Percentiles rank a stretch among this genome's conserved stretches.
Evolutionary conservation across 176 grass and related monocot genomes (phyloP).

Genomic region (Thinopyrum elongatum): DNA sequence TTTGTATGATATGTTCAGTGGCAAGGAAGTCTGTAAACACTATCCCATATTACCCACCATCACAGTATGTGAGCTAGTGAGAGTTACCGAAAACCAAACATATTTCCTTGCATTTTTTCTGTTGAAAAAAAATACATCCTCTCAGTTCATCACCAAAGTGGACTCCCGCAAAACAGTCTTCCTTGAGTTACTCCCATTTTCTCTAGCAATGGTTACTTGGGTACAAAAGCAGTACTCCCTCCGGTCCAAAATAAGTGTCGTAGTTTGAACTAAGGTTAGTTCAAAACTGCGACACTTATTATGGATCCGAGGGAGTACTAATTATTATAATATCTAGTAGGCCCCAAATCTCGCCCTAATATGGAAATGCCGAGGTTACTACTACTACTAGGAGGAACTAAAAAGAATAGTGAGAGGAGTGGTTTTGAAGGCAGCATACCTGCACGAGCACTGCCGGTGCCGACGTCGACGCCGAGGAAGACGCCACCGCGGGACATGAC

Average conservation of each 20-base stretch:
- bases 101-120: not conserved
- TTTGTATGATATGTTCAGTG: not conserved
- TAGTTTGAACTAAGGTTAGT: too few relatives aligned
- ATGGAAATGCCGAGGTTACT: not conserved
- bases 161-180: not conserved
- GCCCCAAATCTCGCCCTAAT: not conserved
- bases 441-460: conserved; percentile 86
- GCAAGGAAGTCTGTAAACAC: not conserved
- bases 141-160: not conserved
- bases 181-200: not conserved
- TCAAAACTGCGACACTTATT: too few relatives aligned
- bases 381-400: not conserved
- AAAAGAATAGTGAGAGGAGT: not conserved
- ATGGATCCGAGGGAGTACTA: too few relatives aligned
- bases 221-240: not conserved
- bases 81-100: not conserved
- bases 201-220: not conserved
- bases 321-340: not conserved
- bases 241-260: too few relatives aligned
- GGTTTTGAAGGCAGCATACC: conserved; percentile 22
- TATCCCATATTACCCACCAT: not conserved
- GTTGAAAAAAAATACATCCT: not conserved
- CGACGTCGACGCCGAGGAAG: conserved; percentile 80
- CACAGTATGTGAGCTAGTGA: not conserved
- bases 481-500: conserved; percentile 29